Percentiles rank a stretch among this genome's conserved stretches.
Conservation (phyloP, 176 grass and related monocot genomes). For the Saccharum officinarum region DNA sequence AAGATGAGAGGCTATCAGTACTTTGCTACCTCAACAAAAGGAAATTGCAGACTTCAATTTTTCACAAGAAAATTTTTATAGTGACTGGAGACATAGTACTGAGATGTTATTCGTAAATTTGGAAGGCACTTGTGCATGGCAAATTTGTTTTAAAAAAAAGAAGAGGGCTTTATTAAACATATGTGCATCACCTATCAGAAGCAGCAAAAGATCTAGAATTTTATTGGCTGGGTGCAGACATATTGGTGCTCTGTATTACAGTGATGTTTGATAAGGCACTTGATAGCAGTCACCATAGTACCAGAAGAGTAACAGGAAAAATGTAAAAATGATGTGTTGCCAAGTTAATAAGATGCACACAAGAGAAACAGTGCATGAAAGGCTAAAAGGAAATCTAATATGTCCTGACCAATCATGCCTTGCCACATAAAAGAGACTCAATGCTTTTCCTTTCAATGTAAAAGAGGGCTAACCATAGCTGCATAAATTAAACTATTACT, state of each 20-base stretch:
- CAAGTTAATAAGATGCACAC: not conserved
- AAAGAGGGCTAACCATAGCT: not conserved
- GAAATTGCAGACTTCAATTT: conserved; percentile 1
- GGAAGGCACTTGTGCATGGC: not conserved
- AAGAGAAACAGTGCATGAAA: not conserved
- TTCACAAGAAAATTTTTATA: not conserved
- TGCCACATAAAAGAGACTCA: not conserved
- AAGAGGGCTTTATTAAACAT: not conserved
- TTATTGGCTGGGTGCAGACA: not conserved
- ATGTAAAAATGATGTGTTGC: not conserved
- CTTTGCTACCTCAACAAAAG: not conserved
- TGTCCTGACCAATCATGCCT: not conserved
- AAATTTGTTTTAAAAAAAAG: not conserved
- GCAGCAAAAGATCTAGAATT: not conserved
- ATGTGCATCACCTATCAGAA: not conserved
- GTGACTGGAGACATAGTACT: not conserved
- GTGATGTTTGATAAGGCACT: not conserved
- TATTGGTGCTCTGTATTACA: not conserved
- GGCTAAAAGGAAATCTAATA: not conserved
- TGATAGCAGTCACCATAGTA: conserved; percentile 5
- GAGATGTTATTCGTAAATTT: not conserved
- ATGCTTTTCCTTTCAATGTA: not conserved
- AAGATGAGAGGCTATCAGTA: conserved; percentile 17
- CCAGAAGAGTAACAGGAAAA: not conserved
- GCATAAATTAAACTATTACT: not conserved